phyloP scores from a whole-genome alignment of 2,329 filamentous ascomycete species.

The Penicillium verrucosum region DNA sequence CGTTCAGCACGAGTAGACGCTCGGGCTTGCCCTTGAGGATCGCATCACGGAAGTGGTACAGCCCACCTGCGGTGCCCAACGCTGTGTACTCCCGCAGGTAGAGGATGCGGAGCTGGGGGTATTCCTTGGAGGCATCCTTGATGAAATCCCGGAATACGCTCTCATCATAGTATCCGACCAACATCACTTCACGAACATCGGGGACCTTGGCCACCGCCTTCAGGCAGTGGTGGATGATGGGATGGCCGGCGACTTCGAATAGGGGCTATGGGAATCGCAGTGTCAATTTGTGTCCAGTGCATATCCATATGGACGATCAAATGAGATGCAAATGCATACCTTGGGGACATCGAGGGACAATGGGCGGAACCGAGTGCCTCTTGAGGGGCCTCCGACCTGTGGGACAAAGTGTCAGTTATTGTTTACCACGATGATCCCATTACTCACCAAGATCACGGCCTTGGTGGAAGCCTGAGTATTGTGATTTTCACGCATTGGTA shows the following conservation, averaged over 20 bases:
- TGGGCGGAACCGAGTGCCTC: constrained; percentile 92
- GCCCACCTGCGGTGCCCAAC: constrained; percentile 87
- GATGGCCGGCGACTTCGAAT: constrained; percentile 96
- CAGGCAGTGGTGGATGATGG: constrained; percentile 97
- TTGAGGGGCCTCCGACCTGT: constrained; percentile 89
- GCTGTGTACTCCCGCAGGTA: constrained; percentile 98
- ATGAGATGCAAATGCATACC: constrained; percentile 49
- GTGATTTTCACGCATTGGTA: constrained; percentile 43
- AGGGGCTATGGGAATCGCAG: constrained; percentile 62
- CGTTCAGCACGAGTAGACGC: constrained; percentile 95
- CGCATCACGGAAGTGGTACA: constrained; percentile 98
- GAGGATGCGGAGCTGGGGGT: constrained; percentile 84
- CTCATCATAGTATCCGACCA: constrained; percentile 99
- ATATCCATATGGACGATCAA: not conserved
- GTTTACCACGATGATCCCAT: constrained; percentile 6
- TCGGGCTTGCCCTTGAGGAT: constrained; percentile 95
- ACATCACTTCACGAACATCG: constrained; percentile 90
- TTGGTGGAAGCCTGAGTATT: constrained; percentile 66
- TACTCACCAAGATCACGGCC: constrained; percentile 82
- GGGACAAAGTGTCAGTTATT: constrained; percentile 29
- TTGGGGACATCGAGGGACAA: constrained; percentile 95
- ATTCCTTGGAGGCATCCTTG: constrained; percentile 80
- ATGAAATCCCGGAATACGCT: constrained; percentile 96
- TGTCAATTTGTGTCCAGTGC: not conserved
- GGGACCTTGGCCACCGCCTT: constrained; percentile 86